Evolutionary conservation across 371 early-diverging fungal species (phyloP).

Genomic region (Blakeslea trispora): DNA sequence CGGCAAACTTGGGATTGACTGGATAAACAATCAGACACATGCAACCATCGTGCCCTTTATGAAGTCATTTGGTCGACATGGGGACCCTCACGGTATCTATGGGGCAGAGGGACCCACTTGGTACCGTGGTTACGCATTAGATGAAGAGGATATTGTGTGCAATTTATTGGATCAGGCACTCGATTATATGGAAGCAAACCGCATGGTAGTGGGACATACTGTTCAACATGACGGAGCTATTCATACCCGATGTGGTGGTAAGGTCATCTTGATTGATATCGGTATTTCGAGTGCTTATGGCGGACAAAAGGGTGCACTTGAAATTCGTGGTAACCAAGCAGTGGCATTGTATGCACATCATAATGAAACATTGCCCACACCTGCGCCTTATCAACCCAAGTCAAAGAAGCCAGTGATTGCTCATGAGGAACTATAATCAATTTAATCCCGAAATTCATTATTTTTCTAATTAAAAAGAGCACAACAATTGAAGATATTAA

Average conservation of each 20-base stretch:
- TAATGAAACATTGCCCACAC: slow-evolving; percentile 13
- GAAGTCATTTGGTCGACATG: slow-evolving; percentile 25
- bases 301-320: slow-evolving; percentile 59
- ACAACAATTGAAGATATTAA: neutral
- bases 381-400: slow-evolving; percentile 9
- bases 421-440: slow-evolving; percentile 1
- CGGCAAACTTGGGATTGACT: slow-evolving; percentile 54
- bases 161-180: slow-evolving; percentile 53
- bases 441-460: no score
- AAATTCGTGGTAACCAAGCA: slow-evolving; percentile 48
- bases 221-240: slow-evolving; percentile 66
- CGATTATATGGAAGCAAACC: slow-evolving; percentile 56
- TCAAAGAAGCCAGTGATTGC: neutral
- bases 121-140: slow-evolving; percentile 72
- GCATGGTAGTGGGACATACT: slow-evolving; percentile 83
- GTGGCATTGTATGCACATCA: slow-evolving; percentile 33
- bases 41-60: slow-evolving; percentile 36
- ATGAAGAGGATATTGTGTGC: slow-evolving; percentile 54
- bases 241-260: slow-evolving; percentile 64
- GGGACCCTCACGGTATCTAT: slow-evolving; percentile 43
- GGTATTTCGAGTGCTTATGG: slow-evolving; percentile 75
- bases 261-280: slow-evolving; percentile 72
- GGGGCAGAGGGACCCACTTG: slow-evolving; percentile 54
- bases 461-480: neutral
- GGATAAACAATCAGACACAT: slow-evolving; percentile 56